Evolutionary conservation across 768 basidiomycete species (phyloP).

Genomic region (Suillus subaureus): DNA sequence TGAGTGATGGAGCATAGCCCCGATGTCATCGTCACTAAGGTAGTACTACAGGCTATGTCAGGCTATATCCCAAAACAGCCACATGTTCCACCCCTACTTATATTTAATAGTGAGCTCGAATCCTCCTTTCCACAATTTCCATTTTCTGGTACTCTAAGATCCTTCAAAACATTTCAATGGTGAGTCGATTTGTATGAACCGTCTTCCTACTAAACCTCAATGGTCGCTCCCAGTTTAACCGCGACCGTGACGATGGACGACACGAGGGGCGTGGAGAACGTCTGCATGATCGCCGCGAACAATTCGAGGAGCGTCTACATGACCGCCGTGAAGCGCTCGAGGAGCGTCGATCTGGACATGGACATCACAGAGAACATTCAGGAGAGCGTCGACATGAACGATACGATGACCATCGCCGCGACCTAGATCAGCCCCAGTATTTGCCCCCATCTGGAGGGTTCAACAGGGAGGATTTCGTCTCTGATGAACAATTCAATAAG

Average conservation of each 20-base stretch:
- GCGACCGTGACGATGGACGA: not conserved
- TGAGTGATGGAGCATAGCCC: not conserved
- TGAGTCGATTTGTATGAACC: not conserved
- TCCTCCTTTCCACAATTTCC: not conserved
- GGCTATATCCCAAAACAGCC: not conserved
- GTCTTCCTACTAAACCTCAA: not conserved
- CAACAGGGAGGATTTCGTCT: constrained; percentile 29
- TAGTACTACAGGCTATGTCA: not conserved
- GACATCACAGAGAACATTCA: not conserved
- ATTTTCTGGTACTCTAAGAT: not conserved
- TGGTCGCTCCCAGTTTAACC: not conserved
- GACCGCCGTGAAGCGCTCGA: constrained; percentile 13
- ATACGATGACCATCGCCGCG: constrained; percentile 1
- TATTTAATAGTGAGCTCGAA: not conserved
- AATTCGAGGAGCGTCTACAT: constrained; percentile 12
- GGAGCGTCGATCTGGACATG: constrained; percentile 14
- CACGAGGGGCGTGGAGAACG: constrained; percentile 16
- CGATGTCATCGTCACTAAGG: not conserved
- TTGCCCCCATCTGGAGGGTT: constrained; percentile 15
- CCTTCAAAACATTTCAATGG: not conserved
- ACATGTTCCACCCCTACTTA: not conserved
- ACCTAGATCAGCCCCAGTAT: constrained; percentile 3
- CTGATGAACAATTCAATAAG: constrained; percentile 27
- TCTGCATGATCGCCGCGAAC: constrained; percentile 13
- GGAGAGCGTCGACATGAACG: not conserved